These are phyloP conservation scores for Serendipita sp. DNA, from an alignment of 768 basidiomycete species.

Conservation along the genomic window DNA sequence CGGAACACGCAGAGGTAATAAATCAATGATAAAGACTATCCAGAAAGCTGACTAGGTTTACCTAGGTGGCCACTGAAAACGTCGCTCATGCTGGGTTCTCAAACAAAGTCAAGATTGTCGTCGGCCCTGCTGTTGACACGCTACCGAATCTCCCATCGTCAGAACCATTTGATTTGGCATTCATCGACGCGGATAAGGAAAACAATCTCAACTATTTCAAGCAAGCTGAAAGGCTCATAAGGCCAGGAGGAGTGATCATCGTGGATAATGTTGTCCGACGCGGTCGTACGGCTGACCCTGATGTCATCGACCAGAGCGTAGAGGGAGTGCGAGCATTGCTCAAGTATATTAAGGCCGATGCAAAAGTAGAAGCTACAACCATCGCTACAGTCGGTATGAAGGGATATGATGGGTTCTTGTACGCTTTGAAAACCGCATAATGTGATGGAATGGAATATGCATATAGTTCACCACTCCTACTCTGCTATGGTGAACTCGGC, in stretches of 20 bases:
- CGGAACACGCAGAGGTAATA: conserved; percentile 18
- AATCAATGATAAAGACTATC: neutral
- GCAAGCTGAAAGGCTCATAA: conserved; percentile 43
- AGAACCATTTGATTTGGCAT: conserved; percentile 44
- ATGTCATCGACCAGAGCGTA: conserved; percentile 19
- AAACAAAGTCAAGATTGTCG: conserved; percentile 31
- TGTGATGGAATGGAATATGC: neutral
- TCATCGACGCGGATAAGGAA: conserved; percentile 59
- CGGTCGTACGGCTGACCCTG: conserved; percentile 30
- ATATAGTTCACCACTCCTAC: neutral
- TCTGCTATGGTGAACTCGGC: too few species aligned
- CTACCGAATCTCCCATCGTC: conserved; percentile 32
- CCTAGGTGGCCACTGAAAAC: conserved; percentile 43
- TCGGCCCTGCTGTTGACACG: conserved; percentile 37
- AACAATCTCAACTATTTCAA: conserved; percentile 39
- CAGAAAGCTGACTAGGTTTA: neutral
- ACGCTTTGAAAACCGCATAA: conserved; percentile 20
- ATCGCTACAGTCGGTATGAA: conserved; percentile 35
- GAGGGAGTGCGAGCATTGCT: conserved; percentile 36
- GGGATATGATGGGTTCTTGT: conserved; percentile 38
- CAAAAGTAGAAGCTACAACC: conserved; percentile 35
- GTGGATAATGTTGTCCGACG: conserved; percentile 46
- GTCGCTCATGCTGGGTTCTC: conserved; percentile 36
- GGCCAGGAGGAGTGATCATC: conserved; percentile 46
- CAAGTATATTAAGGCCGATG: conserved; percentile 31